phyloP scores from a whole-genome alignment of 495 filamentous ascomycete genomes.

The Aspergillus taichungensis region DNA sequence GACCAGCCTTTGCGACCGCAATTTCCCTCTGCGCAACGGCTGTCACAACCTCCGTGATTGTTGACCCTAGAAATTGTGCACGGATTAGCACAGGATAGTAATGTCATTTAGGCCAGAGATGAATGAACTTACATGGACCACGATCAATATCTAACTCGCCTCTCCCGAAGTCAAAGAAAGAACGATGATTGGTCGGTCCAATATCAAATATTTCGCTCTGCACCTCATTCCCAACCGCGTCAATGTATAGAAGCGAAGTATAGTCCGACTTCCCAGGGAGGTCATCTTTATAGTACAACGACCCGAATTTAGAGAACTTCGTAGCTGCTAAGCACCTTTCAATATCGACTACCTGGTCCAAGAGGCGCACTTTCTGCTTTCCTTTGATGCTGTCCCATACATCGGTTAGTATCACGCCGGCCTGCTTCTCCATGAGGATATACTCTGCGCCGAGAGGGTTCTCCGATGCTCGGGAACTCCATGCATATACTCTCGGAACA shows the following conservation, averaged over 20 bases:
- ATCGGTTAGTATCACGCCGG: slow-evolving; percentile 14
- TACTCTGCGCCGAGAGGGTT: slow-evolving; percentile 25
- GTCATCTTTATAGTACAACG: slow-evolving; percentile 20
- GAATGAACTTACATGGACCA: slow-evolving; percentile 19
- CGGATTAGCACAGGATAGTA: slow-evolving; percentile 8
- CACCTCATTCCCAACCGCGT: slow-evolving; percentile 11
- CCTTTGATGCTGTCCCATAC: slow-evolving; percentile 18
- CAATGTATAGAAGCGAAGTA: slow-evolving; percentile 7
- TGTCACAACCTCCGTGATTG: slow-evolving; percentile 12
- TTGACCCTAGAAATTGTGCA: slow-evolving; percentile 10
- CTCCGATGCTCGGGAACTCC: slow-evolving; percentile 18
- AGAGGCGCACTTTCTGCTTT: slow-evolving; percentile 14
- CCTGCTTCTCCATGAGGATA: slow-evolving; percentile 25
- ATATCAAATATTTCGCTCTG: slow-evolving; percentile 12
- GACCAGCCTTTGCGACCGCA: slow-evolving; percentile 12
- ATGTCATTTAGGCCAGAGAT: slow-evolving; percentile 5
- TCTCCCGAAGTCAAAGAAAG: slow-evolving; percentile 18
- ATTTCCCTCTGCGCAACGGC: slow-evolving; percentile 14
- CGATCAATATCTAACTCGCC: slow-evolving; percentile 17
- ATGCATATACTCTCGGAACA: slow-evolving; percentile 22
- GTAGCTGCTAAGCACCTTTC: slow-evolving; percentile 17
- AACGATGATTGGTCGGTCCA: slow-evolving; percentile 16
- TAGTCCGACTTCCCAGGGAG: slow-evolving; percentile 4
- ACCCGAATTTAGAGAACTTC: slow-evolving; percentile 16
- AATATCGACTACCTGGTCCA: slow-evolving; percentile 21